Base-by-base conservation (phyloP, 352 stramenopile species). In the Globisporangium nagaii region DNA sequence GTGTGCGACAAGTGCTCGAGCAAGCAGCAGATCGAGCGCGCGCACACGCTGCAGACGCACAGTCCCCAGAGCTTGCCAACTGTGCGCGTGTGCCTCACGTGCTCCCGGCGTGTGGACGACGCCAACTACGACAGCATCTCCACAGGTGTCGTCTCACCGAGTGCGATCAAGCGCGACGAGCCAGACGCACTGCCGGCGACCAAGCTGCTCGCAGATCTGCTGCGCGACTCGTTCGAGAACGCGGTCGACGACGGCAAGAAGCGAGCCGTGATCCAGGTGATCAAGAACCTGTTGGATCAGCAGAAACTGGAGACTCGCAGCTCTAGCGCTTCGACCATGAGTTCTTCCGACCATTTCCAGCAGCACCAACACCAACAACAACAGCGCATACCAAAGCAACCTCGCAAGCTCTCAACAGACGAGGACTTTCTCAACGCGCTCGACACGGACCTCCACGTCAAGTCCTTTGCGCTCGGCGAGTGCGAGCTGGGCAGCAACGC, bases 71-170 rank as follows among this genome's bases (percentile, higher is more conserved):
- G 24, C 15, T 17, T 44, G 20, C 20, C 51, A 1, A 53, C 46
- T 15, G 63, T 84, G 15, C 65, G 73, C n/a, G 64, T 88, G 13
- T 88, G 78, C 31, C 56, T 70, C 44, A 66, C 68, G 48, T 88
- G 78, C 48, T 65, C 80, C 51, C 60, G 73, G 19, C 75, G 75
- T 22, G 69, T 88, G 17, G 65, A 85, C 43, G 60, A 68, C 6
- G 71, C 73, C 15, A 69, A 85, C 52, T 88, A 84, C 52, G 62
- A 80, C 37, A 66, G 68, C 32, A 41, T 78, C 22, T 57, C 67
- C 8, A 54, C 62, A n/a, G 51, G 42, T 1, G 47, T 42, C 15
- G 39, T 66, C 12, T 67, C 69, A 3, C 60, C 65, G 19, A 46
- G 57, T 2, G 60, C 41, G 17, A 53, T 78, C 28, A 54, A 66